Evolutionary conservation across 768 basidiomycete genomes (phyloP).

Genomic region (Kwoniella newhampshirensis): DNA sequence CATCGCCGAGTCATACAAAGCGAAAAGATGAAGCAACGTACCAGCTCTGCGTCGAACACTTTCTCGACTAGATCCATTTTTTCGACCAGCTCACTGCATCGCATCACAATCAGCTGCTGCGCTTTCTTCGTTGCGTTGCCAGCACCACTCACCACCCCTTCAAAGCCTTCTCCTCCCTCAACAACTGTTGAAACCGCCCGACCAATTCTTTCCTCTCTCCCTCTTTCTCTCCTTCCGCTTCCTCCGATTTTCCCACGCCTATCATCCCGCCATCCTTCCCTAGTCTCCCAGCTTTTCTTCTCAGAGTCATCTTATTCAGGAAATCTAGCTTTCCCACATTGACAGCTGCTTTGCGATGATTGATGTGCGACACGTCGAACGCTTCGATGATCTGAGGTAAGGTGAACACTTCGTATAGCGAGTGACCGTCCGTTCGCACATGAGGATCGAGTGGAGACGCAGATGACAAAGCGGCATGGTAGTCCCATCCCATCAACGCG

Average conservation of each 20-base stretch:
- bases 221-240: constrained; percentile 1
- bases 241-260: constrained; percentile 15
- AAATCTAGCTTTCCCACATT: constrained; percentile 77
- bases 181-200: constrained; percentile 55
- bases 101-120: background rate
- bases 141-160: constrained; percentile 30
- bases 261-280: constrained; percentile 54
- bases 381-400: constrained; percentile 67
- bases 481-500: constrained; percentile 91
- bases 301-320: constrained; percentile 83
- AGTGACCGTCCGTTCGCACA: constrained; percentile 37
- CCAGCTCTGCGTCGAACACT: constrained; percentile 60
- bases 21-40: constrained; percentile 22
- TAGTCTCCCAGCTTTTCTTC: constrained; percentile 59
- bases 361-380: constrained; percentile 76
- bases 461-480: constrained; percentile 48
- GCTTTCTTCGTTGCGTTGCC: background rate
- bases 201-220: constrained; percentile 59
- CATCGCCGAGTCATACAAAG: constrained; percentile 1
- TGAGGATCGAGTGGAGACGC: constrained; percentile 18
- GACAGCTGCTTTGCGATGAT: constrained; percentile 78
- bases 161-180: constrained; percentile 39
- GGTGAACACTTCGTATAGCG: constrained; percentile 48
- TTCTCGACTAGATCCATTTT: constrained; percentile 61
- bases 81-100: constrained; percentile 31